Percentiles rank a stretch among this genome's conserved stretches.
phyloP scores from a whole-genome alignment of 257 asterid species.

The Lycium barbarum region DNA sequence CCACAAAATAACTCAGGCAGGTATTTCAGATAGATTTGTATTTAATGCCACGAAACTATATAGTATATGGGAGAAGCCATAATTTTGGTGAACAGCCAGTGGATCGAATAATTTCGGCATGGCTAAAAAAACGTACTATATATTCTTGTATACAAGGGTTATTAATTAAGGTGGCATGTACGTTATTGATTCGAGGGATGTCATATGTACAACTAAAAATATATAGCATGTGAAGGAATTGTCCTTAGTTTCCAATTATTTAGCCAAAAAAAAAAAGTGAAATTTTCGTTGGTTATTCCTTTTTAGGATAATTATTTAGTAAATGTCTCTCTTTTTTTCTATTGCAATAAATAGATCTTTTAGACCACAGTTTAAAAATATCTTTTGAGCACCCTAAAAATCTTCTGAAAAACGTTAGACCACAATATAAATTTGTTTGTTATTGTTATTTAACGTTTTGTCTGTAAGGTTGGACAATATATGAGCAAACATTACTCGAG shows the following conservation, averaged over 20 bases:
- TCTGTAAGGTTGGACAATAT: not conserved
- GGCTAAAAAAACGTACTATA: not conserved
- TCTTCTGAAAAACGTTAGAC: not conserved
- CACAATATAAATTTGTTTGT: not conserved
- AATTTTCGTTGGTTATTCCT: too few species aligned
- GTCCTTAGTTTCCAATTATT: not conserved
- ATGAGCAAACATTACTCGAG: not conserved
- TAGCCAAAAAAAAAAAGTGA: not conserved
- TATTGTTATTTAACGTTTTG: not conserved
- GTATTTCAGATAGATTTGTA: not conserved
- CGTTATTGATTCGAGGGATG: not conserved
- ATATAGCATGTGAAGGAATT: not conserved
- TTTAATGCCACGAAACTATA: conserved; percentile 22
- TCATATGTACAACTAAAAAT: not conserved
- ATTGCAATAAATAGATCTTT: not conserved
- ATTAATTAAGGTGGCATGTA: not conserved
- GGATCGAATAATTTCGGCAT: not conserved
- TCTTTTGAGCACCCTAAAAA: not conserved
- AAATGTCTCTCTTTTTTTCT: too few species aligned
- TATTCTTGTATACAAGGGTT: not conserved
- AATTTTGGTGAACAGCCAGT: not conserved
- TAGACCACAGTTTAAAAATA: not conserved
- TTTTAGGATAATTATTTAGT: not conserved
- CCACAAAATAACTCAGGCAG: conserved; percentile 11
- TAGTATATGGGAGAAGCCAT: conserved; percentile 23